A percentile compares a stretch with the other conserved stretches of the same genome.
phyloP scores from a whole-genome alignment of 768 basidiomycete species.

The Melanogaster broomeanus region DNA sequence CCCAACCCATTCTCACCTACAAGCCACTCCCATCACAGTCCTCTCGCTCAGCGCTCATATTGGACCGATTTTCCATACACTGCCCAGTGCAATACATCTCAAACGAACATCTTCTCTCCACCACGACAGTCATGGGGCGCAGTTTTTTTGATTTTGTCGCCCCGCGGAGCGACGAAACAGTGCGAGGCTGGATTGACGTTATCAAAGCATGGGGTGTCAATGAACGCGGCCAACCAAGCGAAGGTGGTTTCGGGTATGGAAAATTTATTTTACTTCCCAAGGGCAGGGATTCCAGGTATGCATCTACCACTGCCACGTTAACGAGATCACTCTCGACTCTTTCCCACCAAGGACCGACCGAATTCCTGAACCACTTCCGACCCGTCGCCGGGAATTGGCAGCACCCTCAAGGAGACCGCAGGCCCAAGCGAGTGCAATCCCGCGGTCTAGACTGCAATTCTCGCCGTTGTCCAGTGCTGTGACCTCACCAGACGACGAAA shows the following conservation, averaged over 20 bases:
- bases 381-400: conserved; percentile 32
- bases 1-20: conserved; percentile 45
- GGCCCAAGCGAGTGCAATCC: neutral
- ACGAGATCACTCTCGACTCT: neutral
- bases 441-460: conserved; percentile 12
- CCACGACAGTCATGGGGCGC: conserved; percentile 59
- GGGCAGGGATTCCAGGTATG: conserved; percentile 62
- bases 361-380: conserved; percentile 26
- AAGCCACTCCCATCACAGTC: conserved; percentile 69
- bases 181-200: conserved; percentile 72
- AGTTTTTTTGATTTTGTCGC: conserved; percentile 78
- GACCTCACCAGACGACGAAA: conserved; percentile 30
- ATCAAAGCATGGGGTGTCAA: conserved; percentile 87
- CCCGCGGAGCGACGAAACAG: conserved; percentile 60
- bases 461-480: neutral
- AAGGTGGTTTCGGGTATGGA: conserved; percentile 84
- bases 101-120: conserved; percentile 66
- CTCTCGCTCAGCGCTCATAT: conserved; percentile 75
- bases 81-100: conserved; percentile 73
- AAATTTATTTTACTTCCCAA: conserved; percentile 57
- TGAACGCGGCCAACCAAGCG: conserved; percentile 79
- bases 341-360: conserved; percentile 26
- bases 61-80: conserved; percentile 70
- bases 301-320: neutral
- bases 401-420: conserved; percentile 15